phyloP scores from a whole-genome alignment of 345 rosid species.

The Brassica napus region Da-Ae NC_063451.1:44621501-44622000 shows the following conservation, averaged over 20 bases:
- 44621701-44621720: constrained; percentile 75
- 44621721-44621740: constrained; percentile 71
- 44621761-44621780: constrained; percentile 80
- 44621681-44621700: constrained; percentile 94
- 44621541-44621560: constrained; percentile 58
- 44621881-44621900: constrained; percentile 50
- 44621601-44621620: constrained; percentile 84
- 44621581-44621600: constrained; percentile 88
- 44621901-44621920: constrained; percentile 43
- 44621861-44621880: constrained; percentile 41
- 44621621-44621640: constrained; percentile 88
- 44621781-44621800: constrained; percentile 77
- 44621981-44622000: constrained; percentile 65
- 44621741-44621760: constrained; percentile 94
- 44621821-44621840: constrained; percentile 75
- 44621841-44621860: constrained; percentile 55
- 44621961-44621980: constrained; percentile 85
- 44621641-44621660: constrained; percentile 54
- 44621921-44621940: constrained; percentile 43
- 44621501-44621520: constrained; percentile 76
- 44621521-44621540: constrained; percentile 80
- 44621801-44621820: constrained; percentile 81
- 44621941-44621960: constrained; percentile 56
- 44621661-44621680: constrained; percentile 83
- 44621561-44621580: constrained; percentile 64